Evolutionary conservation across 1,284 basidiomycete genomes (phyloP), one percentile per base, ranked within the genome.

Genomic region (Fistulina hepatica): DNA sequence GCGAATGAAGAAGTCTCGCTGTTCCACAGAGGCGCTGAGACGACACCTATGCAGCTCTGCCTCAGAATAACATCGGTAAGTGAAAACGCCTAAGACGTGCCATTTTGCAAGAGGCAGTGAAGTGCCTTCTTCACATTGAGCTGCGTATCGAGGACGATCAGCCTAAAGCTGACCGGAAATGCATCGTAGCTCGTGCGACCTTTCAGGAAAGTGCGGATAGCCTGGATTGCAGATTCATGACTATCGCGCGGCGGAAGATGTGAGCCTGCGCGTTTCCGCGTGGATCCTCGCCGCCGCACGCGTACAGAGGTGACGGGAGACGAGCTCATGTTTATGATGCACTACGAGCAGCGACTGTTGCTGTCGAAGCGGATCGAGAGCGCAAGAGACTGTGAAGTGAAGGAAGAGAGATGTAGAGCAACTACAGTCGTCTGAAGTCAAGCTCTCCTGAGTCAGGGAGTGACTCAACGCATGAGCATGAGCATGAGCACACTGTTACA

Each of bases 1-100:
- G 88, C 88, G 52, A 97, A 97, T 37, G 71, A 75, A 2, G 88
- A 91, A 44, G 74, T 78, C 44, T 89, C 81, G 55, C 89, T 92
- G 64, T 94, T 92, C 88, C 94, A 99, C n/a, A 98, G 67, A 3
- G 95, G 94, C 3, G 95, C 95, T 4, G 94, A 97, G 5, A 98
- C 94, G 40, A 98, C 92, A 45, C 91, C 92, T 94, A 51, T 19
- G 42, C 27, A 21, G 15, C 3, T 37, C 26, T 34, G 34, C 28
- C 35, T 38, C 11, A 48, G 37, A 40, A 38, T 41, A 34, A 13
- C 11, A 20, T 32, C 32, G 21, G 10, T 17, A 21, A 32, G n/a
- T 22, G 25, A 13, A 25, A 39, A 33, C 13, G 32, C 23, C n/a
- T n/a, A n/a, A n/a, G n/a, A 31, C 42, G 39, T 33, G 89, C 91